Conservation (phyloP, 2,329 filamentous ascomycete genomes). For the Chaetomium strumarium region DNA sequence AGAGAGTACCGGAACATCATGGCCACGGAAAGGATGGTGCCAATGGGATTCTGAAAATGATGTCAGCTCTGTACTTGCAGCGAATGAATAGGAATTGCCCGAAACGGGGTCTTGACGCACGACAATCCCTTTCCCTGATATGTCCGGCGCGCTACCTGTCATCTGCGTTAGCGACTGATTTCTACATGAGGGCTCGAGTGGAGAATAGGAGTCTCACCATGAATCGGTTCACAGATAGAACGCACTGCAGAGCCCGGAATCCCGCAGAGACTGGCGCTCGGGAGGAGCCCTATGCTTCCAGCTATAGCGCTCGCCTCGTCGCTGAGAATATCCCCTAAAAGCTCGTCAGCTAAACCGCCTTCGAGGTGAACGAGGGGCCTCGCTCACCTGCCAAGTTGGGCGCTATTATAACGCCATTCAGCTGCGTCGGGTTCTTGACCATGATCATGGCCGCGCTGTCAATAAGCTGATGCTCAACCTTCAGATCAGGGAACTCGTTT, state of each 20-base stretch:
- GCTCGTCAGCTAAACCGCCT: too few relatives aligned
- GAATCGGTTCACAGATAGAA: slow-evolving; percentile 97
- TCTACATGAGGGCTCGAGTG: not conserved
- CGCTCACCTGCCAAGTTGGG: too few relatives aligned
- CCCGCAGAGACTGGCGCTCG: slow-evolving; percentile 79
- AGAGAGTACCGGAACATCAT: slow-evolving; percentile 97
- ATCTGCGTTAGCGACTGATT: not conserved
- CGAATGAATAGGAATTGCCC: too few relatives aligned
- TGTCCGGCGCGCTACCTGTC: slow-evolving; percentile 81
- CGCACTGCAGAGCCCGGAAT: slow-evolving; percentile 91
- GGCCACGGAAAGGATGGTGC: slow-evolving; percentile 83
- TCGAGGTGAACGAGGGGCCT: too few relatives aligned
- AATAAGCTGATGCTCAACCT: slow-evolving; percentile 84
- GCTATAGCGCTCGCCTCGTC: slow-evolving; percentile 95
- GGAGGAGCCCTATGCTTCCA: slow-evolving; percentile 80
- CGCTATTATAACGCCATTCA: slow-evolving; percentile 89
- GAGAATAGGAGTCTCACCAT: slow-evolving; percentile 54
- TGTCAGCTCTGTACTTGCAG: too few relatives aligned
- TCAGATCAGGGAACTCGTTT: slow-evolving; percentile 81
- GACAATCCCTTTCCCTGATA: slow-evolving; percentile 84
- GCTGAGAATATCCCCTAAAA: slow-evolving; percentile 94
- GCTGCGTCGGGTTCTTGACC: slow-evolving; percentile 81
- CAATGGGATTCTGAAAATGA: slow-evolving; percentile 92
- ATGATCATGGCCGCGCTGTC: slow-evolving; percentile 97
- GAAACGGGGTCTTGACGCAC: too few relatives aligned